Percentiles rank a stretch among this genome's conserved stretches.
Conservation (phyloP, 371 early-diverging fungal species). For the Amoeboaphelidium protococcarum region DNA sequence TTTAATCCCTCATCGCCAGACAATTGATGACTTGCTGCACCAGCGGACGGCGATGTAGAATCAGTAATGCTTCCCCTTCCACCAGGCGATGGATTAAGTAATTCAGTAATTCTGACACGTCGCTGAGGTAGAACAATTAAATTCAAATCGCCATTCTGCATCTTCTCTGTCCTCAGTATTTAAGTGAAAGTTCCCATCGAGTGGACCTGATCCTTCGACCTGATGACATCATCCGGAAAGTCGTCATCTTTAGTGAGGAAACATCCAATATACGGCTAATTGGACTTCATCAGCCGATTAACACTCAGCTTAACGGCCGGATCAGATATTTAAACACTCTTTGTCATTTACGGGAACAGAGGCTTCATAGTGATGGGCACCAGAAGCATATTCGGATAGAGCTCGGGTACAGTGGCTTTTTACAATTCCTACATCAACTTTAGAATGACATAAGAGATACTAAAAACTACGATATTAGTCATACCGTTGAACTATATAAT, state of each 20-base stretch:
- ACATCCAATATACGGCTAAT: conserved; percentile 77
- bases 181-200: conserved; percentile 86
- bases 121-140: conserved; percentile 83
- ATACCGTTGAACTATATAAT: no score
- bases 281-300: conserved; percentile 43
- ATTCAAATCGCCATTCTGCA: conserved; percentile 41
- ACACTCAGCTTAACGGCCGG: conserved; percentile 7
- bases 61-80: not conserved
- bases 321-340: not conserved
- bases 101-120: conserved; percentile 46
- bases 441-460: no score
- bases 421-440: no score
- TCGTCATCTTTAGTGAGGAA: conserved; percentile 27
- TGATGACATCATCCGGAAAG: conserved; percentile 41
- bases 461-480: no score
- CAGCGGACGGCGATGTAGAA: no score
- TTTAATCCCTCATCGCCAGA: no score
- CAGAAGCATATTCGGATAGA: not conserved
- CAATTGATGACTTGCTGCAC: no score
- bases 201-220: conserved; percentile 44
- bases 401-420: not conserved
- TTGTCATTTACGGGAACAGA: not conserved
- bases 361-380: not conserved
- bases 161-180: conserved; percentile 54
- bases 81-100: conserved; percentile 12